Conservation (phyloP, 129 eudicot genomes). For the Chrysanthemum makinoi region DNA sequence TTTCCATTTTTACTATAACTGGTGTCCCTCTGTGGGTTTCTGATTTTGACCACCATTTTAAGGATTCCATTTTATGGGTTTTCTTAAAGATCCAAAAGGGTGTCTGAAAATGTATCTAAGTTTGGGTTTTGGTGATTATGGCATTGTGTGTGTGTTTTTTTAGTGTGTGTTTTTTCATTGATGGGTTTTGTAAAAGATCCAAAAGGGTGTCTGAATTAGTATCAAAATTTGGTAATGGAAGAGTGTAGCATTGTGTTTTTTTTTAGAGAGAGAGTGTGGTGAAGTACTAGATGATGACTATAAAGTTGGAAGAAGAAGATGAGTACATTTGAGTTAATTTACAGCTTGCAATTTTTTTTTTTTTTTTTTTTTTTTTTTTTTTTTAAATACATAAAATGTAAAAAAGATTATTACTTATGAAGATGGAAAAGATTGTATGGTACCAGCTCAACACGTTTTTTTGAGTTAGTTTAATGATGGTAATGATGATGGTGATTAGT, state of each 20-base stretch:
- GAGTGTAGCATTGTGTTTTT: no score
- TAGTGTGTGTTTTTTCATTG: no score
- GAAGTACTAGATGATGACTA: constrained; percentile 24
- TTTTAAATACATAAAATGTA: not conserved
- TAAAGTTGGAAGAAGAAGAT: constrained; percentile 19
- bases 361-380: not conserved
- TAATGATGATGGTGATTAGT: constrained; percentile 6
- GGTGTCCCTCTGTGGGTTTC: constrained; percentile 78
- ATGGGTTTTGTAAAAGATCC: no score
- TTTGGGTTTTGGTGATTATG: no score
- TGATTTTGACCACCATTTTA: constrained; percentile 57
- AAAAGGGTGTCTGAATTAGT: no score
- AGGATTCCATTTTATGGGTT: no score
- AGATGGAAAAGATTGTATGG: constrained; percentile 8
- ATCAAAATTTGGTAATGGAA: no score
- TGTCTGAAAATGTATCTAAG: no score
- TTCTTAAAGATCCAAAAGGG: no score
- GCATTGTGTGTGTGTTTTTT: no score
- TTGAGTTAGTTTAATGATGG: constrained; percentile 13
- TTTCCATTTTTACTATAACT: constrained; percentile 90
- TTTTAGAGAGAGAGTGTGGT: constrained; percentile 6
- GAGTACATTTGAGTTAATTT: constrained; percentile 33
- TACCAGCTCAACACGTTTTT: constrained; percentile 44
- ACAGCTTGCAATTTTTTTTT: constrained; percentile 39
- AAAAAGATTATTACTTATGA: constrained; percentile 5